These are phyloP conservation scores for Aspergillus alliaceus DNA, from an alignment of 2,329 filamentous ascomycete species.

Conservation along the genomic window DNA sequence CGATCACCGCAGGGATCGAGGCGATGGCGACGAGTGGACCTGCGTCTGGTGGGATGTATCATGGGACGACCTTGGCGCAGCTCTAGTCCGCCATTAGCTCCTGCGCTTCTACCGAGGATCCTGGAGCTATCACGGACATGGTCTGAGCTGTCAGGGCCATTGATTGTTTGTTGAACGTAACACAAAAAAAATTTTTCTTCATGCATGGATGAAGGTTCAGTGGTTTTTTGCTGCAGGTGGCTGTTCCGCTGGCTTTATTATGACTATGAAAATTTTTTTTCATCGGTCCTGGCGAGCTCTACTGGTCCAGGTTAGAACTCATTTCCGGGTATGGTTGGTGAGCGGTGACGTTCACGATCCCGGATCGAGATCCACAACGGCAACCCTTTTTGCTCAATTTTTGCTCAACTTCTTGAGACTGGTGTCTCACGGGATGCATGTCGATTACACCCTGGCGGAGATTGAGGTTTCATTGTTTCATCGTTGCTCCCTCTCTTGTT, in stretches of 20 bases:
- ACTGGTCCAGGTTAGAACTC: too few species aligned
- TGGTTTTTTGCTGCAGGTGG: not conserved
- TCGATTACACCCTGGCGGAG: not conserved
- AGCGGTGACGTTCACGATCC: constrained; percentile 11
- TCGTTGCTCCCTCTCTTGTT: not conserved
- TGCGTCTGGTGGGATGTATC: not conserved
- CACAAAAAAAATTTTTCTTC: not conserved
- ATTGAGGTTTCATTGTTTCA: not conserved
- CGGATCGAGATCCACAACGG: constrained; percentile 9
- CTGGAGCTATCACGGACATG: not conserved
- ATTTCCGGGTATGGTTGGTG: not conserved
- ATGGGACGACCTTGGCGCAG: constrained; percentile 1
- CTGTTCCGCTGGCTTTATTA: not conserved
- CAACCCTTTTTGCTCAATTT: not conserved
- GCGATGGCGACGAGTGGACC: not conserved
- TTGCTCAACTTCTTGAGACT: not conserved
- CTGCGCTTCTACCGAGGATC: constrained; percentile 1
- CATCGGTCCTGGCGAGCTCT: too few species aligned
- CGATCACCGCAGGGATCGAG: constrained; percentile 11
- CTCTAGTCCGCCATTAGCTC: not conserved
- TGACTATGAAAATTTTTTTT: not conserved
- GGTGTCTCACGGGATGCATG: not conserved
- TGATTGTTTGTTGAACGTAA: not conserved
- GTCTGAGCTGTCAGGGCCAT: not conserved
- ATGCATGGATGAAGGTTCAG: not conserved